Percentiles rank a stretch among this genome's conserved stretches.
Conservation (phyloP, 2,329 filamentous ascomycete species). For the Lasiodiplodia citricola region DNA sequence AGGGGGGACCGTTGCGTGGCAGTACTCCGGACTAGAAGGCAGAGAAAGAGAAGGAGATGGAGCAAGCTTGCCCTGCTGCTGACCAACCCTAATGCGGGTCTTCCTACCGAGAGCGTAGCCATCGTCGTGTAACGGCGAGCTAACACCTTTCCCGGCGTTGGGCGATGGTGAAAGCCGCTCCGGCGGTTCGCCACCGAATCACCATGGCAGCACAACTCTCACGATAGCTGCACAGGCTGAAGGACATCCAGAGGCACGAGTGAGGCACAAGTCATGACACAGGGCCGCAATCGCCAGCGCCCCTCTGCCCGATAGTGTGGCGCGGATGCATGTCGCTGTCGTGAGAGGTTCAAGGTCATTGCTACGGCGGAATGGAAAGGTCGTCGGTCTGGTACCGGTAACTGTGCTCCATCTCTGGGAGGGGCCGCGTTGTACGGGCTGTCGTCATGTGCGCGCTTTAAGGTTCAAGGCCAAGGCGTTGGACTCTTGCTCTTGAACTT, state of each 20-base stretch:
- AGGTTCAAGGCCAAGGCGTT: constrained; percentile 19
- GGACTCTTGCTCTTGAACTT: background rate
- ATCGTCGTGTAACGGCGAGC: constrained; percentile 1
- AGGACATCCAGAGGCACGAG: background rate
- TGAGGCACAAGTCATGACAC: background rate
- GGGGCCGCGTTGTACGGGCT: background rate
- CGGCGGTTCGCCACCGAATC: background rate
- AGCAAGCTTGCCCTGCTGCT: background rate
- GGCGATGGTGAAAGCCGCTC: background rate
- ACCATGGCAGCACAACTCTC: background rate
- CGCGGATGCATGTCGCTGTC: background rate
- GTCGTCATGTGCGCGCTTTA: constrained; percentile 13
- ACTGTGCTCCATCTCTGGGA: background rate
- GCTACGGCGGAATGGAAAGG: background rate
- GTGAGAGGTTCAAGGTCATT: background rate
- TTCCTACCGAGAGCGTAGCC: background rate
- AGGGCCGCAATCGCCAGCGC: background rate
- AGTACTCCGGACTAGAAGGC: too few species aligned
- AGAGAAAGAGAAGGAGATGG: background rate
- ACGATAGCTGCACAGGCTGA: constrained; percentile 3
- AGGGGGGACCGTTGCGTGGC: background rate
- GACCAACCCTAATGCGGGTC: background rate
- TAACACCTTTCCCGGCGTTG: background rate
- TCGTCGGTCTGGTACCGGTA: background rate
- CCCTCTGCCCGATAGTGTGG: background rate